A percentile compares a stretch with the other conserved stretches of the same genome.
phyloP scores from a whole-genome alignment of 345 rosid species.

The Sonneratia alba region DNA sequence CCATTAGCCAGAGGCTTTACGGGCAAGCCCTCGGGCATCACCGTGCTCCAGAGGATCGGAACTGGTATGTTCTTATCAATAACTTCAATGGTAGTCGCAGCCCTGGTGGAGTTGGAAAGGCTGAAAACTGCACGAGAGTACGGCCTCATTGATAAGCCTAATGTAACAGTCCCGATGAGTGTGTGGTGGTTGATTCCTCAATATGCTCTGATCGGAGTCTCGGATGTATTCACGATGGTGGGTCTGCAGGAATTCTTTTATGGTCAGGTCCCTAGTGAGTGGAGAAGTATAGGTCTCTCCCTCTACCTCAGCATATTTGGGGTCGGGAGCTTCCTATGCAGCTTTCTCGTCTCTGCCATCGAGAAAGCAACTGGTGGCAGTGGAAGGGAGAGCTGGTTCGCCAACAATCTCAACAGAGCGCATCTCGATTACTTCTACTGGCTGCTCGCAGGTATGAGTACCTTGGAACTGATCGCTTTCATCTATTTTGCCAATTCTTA shows the following conservation, averaged over 20 bases:
- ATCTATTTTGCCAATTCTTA: slow-evolving; percentile 34
- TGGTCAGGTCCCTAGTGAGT: slow-evolving; percentile 45
- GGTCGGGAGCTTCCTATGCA: slow-evolving; percentile 48
- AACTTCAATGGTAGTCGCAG: slow-evolving; percentile 33
- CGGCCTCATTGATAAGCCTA: slow-evolving; percentile 33
- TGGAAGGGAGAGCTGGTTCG: slow-evolving; percentile 42
- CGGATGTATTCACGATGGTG: slow-evolving; percentile 50
- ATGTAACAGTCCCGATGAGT: slow-evolving; percentile 43
- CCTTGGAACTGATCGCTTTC: slow-evolving; percentile 25
- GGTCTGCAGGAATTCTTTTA: slow-evolving; percentile 69
- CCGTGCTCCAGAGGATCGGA: slow-evolving; percentile 67
- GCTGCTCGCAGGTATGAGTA: slow-evolving; percentile 40
- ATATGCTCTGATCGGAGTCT: slow-evolving; percentile 35
- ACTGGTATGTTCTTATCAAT: slow-evolving; percentile 39
- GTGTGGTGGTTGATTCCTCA: slow-evolving; percentile 68
- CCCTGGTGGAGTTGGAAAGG: slow-evolving; percentile 43
- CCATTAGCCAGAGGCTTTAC: slow-evolving; percentile 39
- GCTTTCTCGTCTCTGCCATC: slow-evolving; percentile 41
- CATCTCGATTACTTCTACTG: slow-evolving; percentile 58
- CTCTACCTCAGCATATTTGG: slow-evolving; percentile 55
- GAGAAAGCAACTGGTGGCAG: slow-evolving; percentile 34
- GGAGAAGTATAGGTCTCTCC: slow-evolving; percentile 53
- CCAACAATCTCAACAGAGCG: slow-evolving; percentile 40
- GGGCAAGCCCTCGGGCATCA: slow-evolving; percentile 40
- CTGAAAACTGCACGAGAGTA: slow-evolving; percentile 33